Evolutionary conservation across 768 basidiomycete genomes (phyloP), one percentile per base, ranked within the genome.

Genomic region (Ramaria sp.): DNA sequence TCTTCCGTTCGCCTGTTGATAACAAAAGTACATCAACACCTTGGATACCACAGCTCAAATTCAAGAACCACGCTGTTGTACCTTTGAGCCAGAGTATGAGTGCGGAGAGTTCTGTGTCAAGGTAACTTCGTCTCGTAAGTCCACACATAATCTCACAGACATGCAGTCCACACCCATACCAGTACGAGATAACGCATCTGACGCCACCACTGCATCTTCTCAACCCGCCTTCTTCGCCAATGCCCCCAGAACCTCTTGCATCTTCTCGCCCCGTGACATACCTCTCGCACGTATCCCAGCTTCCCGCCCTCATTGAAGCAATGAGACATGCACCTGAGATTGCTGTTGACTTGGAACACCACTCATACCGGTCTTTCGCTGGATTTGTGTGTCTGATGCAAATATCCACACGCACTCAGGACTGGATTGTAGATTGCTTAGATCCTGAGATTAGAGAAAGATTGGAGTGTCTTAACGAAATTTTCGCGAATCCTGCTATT

Each of bases 351-450:
- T 73, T 99, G 30, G 95, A 99, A 70, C 88, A 97, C 66, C 93
- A 98, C 74, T 86, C 80, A 60, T 89, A 87, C 63, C 78, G 93
- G 38, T 83, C 86, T 4, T 97, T 87, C 67, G 68, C 70, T 11
- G 95, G 96, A 1, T 91, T 97, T 64, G 76, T 96, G 24, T 96
- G 93, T 65, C 72, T 99, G 55, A 95, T 97, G 83, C 92, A 95
- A 68, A 78, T 94, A 59, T 88, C 88, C 63, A 91, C 88, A 9
- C 72, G 92, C 54, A 77, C 83, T 6, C 77, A 81, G 59, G 95
- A 99, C 67, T 99, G 83, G 72, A 76, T 99, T 15, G 77, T 99
- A 2, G 95, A 99, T 67, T 72, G 87, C 0, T 71, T 98, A 27
- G 76, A 57, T 34, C 54, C 54, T 31, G 59, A 75, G 4, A 67